Base-by-base conservation (phyloP, 1,284 basidiomycete species). In the Cryptococcus deneoformans region DNA sequence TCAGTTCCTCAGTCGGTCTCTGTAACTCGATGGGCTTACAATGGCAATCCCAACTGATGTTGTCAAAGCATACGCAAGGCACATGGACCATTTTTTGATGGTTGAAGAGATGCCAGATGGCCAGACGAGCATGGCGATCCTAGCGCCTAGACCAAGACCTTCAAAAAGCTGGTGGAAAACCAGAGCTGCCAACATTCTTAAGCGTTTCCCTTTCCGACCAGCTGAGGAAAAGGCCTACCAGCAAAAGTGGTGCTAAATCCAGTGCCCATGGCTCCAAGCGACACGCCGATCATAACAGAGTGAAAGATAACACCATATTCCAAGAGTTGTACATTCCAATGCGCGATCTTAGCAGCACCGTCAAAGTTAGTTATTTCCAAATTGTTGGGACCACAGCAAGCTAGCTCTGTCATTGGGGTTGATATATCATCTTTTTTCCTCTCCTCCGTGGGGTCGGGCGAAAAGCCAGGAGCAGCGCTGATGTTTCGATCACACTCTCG, bases 231-330 rank as follows among this genome's bases (percentile, higher is more conserved):
- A 20, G 20, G 52, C 56, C 37, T 49, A 60, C 61, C 80, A 52
- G 80, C 73, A 58, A 80, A 80, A 29, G 81, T 71, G 1, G 75
- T 71, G 5, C 59, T 69, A 54, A 81, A 81, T 38, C 77, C 72
- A 48, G 69, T 59, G 35, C 72, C 72, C 35, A 77, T 77, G 42
- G 78, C 79, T 5, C 80, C 79, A 38, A 65, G 45, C 4, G 63
- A 57, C 6, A 65, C 46, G 16, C 63, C 63, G 53, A 82, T 80
- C 66, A 80, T 78, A 50, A 80, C 40, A 9, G 61, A 62, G 53
- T 68, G 79, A 62, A 80, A 79, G 46, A 79, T 66, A 53, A 79
- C 78, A 20, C 79, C 79, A 0, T 70, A 70, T 55, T 80, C 78
- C 24, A 79, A 66, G 16, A 77, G 37, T 16, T 56, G 54, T 5